Evolutionary conservation across 192 early-diverging fungal species (phyloP).

Genomic region (Dimargaris xerosporica): DNA sequence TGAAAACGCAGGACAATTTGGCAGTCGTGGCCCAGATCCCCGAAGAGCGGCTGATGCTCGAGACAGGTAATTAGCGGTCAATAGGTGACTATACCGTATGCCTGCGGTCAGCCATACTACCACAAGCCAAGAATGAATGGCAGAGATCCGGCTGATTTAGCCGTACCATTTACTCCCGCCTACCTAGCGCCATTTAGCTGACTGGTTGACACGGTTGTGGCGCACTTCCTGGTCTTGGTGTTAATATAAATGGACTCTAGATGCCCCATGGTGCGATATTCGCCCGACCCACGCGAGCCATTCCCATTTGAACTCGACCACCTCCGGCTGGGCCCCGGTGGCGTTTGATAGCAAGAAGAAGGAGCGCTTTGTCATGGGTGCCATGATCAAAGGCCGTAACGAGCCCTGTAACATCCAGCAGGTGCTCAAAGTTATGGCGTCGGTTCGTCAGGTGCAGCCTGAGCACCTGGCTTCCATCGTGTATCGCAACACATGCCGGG

Average conservation of each 20-base stretch:
- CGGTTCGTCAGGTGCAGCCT: slow-evolving; percentile 34
- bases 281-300: slow-evolving; percentile 70
- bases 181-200: too few species aligned
- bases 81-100: too few species aligned
- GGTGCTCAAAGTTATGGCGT: slow-evolving; percentile 52
- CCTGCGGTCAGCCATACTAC: too few species aligned
- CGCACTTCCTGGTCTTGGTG: too few species aligned
- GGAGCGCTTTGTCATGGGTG: slow-evolving; percentile 50
- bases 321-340: not conserved
- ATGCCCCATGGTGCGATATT: slow-evolving; percentile 88
- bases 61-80: slow-evolving; percentile 42
- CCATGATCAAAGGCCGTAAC: slow-evolving; percentile 66
- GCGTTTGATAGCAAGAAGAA: slow-evolving; percentile 46
- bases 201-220: too few species aligned
- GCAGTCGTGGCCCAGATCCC: slow-evolving; percentile 57
- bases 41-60: slow-evolving; percentile 68
- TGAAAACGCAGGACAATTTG: slow-evolving; percentile 79
- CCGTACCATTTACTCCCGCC: too few species aligned
- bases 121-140: too few species aligned
- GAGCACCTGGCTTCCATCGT: slow-evolving; percentile 38
- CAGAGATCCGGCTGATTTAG: not conserved
- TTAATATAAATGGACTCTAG: slow-evolving; percentile 16
- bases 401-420: slow-evolving; percentile 69
- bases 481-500: slow-evolving; percentile 44
- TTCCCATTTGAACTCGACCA: slow-evolving; percentile 27